These are phyloP conservation scores for Setaria italica DNA, from an alignment of 202 grass and related monocot species.

Conservation along the genomic window DNA sequence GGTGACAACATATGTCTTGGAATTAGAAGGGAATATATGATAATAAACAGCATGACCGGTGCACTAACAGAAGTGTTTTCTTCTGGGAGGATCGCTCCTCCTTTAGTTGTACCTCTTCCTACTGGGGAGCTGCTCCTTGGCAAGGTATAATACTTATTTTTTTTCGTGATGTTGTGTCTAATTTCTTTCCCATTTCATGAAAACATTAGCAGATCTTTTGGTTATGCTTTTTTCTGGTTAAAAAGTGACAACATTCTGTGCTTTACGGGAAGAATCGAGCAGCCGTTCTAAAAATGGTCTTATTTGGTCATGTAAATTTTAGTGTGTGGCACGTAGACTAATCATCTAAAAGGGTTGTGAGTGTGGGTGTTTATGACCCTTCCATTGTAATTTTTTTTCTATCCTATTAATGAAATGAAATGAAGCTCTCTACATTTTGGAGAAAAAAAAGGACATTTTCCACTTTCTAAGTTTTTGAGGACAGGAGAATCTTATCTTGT, in stretches of 20 bases:
- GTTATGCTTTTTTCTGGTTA: conserved; percentile 15
- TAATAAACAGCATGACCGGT: conserved; percentile 89
- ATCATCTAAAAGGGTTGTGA: not conserved
- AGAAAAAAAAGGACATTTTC: not conserved
- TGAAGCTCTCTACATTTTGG: not conserved
- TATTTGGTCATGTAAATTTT: not conserved
- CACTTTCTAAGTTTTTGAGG: conserved; percentile 20
- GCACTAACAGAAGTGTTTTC: conserved; percentile 88
- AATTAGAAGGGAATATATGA: conserved; percentile 87
- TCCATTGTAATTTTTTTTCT: not conserved
- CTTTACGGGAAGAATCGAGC: not conserved
- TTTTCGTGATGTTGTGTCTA: conserved; percentile 29
- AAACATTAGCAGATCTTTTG: not conserved
- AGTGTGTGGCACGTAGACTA: not conserved
- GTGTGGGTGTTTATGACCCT: not conserved
- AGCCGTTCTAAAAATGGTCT: conserved; percentile 13
- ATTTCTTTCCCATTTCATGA: conserved; percentile 34
- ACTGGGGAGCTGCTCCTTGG: conserved; percentile 86
- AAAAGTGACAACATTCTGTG: conserved; percentile 14
- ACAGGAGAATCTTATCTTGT: conserved; percentile 34
- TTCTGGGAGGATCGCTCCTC: conserved; percentile 90
- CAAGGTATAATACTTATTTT: conserved; percentile 66
- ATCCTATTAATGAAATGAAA: not conserved
- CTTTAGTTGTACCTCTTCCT: conserved; percentile 86
- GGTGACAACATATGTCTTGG: conserved; percentile 96